phyloP scores from a whole-genome alignment of 352 stramenopile genomes.

The Globisporangium paddicum region DNA sequence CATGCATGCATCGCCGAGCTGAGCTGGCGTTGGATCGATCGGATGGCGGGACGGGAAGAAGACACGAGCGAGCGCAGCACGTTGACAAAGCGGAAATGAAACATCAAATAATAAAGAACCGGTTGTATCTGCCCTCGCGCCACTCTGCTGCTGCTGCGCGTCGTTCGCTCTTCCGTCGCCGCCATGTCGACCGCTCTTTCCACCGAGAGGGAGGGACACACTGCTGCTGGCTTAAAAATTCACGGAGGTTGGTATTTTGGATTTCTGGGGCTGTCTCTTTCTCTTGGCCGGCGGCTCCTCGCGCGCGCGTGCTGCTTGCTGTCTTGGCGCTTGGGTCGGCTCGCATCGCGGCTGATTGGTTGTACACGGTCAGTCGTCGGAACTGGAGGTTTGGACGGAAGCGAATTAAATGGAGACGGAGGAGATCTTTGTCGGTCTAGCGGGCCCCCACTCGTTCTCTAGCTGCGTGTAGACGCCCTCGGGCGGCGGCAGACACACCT shows the following conservation, averaged over 20 bases:
- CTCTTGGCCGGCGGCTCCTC: conserved; percentile 1
- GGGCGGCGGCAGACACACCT: conserved; percentile 68
- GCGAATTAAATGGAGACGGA: conserved; percentile 74
- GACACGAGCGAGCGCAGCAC: neutral
- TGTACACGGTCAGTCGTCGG: conserved; percentile 2
- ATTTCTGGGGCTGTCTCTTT: conserved; percentile 7
- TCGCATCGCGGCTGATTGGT: conserved; percentile 1
- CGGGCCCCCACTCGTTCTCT: conserved; percentile 84
- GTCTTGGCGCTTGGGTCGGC: conserved; percentile 7
- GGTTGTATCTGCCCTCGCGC: neutral
- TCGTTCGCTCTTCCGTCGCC: neutral
- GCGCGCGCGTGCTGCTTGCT: conserved; percentile 5
- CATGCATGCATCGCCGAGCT: too few relatives aligned
- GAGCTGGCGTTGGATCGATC: neutral
- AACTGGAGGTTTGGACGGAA: conserved; percentile 2
- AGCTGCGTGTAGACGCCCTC: conserved; percentile 77
- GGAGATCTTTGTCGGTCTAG: conserved; percentile 77
- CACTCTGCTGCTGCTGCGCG: conserved; percentile 1
- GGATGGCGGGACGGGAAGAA: neutral
- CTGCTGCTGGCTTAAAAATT: conserved; percentile 11
- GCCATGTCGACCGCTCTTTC: conserved; percentile 17
- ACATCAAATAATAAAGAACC: conserved; percentile 9
- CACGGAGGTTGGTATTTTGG: conserved; percentile 7
- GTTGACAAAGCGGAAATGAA: neutral
- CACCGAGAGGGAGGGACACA: conserved; percentile 16